Evolutionary conservation across 2,329 filamentous ascomycete species (phyloP).

Genomic region (Talaromyces sp.): DNA sequence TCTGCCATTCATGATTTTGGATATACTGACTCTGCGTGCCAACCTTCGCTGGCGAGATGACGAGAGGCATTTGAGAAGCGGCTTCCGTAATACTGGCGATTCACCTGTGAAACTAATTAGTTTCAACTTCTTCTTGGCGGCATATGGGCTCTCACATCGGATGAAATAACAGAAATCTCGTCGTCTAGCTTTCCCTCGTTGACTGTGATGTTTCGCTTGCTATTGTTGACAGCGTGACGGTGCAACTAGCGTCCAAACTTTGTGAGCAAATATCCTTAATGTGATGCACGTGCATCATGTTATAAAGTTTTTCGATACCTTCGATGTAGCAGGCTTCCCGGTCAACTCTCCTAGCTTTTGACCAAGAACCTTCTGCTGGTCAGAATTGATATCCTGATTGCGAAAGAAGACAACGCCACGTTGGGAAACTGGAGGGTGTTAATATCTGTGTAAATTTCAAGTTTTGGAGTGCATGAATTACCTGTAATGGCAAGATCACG

Average conservation of each 20-base stretch:
- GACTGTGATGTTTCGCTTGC: neutral
- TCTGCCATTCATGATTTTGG: too few relatives aligned
- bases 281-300: neutral
- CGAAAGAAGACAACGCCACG: slow-evolving; percentile 68
- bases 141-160: neutral
- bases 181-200: neutral
- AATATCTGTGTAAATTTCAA: too few relatives aligned
- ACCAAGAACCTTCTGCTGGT: slow-evolving; percentile 65
- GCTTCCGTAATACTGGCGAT: neutral
- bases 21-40: neutral
- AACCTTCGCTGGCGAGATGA: neutral
- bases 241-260: neutral
- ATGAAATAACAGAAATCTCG: neutral
- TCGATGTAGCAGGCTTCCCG: neutral
- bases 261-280: too few relatives aligned
- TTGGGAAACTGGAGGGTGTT: slow-evolving; percentile 44
- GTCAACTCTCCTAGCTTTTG: slow-evolving; percentile 60
- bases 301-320: neutral
- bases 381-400: slow-evolving; percentile 63
- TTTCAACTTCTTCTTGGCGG: neutral
- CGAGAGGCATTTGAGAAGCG: neutral
- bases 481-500: neutral
- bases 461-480: neutral
- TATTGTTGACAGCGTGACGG: neutral
- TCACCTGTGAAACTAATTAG: neutral